Percentiles rank a stretch among this genome's conserved stretches.
phyloP scores from a whole-genome alignment of 441 rosid genomes.

The Cnidoscolus chayamansa region DNA sequence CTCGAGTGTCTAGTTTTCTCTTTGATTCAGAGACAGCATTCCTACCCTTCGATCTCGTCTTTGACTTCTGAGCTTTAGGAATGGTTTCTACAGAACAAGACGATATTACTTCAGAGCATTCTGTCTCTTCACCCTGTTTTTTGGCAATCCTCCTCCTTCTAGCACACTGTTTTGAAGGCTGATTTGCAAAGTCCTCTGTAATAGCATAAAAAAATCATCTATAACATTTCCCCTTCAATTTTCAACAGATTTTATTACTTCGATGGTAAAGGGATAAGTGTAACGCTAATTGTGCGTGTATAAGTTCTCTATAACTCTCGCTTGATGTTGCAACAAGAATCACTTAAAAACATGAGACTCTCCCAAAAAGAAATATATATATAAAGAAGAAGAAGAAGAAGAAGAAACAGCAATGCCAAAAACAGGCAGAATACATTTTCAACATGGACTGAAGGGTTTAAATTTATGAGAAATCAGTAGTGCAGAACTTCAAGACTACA shows the following conservation, averaged over 20 bases:
- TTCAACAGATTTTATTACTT: not conserved
- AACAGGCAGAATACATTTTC: no score
- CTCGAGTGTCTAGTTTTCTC: slow-evolving; percentile 3
- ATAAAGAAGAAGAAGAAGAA: no score
- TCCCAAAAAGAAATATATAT: no score
- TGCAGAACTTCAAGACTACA: not conserved
- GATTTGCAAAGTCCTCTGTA: not conserved
- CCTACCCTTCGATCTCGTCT: slow-evolving; percentile 5
- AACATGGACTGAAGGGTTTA: no score
- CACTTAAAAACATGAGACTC: not conserved
- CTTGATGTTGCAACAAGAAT: not conserved
- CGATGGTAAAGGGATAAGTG: not conserved
- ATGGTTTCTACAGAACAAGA: not conserved
- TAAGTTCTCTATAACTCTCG: not conserved
- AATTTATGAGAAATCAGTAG: no score
- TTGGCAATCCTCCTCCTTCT: slow-evolving; percentile 4
- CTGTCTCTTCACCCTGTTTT: slow-evolving; percentile 1
- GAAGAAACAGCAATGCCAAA: no score
- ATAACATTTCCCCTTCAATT: not conserved
- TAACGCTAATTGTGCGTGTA: not conserved
- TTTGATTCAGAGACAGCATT: slow-evolving; percentile 13
- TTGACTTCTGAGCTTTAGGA: not conserved
- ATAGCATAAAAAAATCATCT: not conserved
- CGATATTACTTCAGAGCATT: not conserved
- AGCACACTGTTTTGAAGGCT: slow-evolving; percentile 3